Base-by-base conservation (phyloP, 768 basidiomycete species). In the Tylopilus plumbeoviolaceoides region DNA sequence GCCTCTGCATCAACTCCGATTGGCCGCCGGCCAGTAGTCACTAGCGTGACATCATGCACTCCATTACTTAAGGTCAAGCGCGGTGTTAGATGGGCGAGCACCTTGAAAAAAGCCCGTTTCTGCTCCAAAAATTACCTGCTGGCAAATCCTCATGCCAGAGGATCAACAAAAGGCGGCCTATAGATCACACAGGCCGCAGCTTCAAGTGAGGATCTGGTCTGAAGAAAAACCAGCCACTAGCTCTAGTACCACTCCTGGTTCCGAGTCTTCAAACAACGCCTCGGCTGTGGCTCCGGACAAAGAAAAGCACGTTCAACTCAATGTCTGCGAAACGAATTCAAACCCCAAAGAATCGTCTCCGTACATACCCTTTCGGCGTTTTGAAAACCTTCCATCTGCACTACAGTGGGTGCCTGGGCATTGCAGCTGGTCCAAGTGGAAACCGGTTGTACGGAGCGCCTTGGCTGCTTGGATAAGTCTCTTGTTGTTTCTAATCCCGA, bases 381-480 rank as follows among this genome's bases (percentile, higher is more conserved):
- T 27, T 2, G 21, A 55, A 21, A 58, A 36, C 28, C 52, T 73
- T 5, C 77, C 75, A 0, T 11, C 55, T 21, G 47, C 60, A 47
- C 55, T 82, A 33, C 64, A 67, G 30, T 89, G 87, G 87, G 77
- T 87, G 20, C 72, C 75, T 3, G 70, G 66, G n/a, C 87, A 84
- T 53, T 78, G 72, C 65, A 79, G 70, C 0, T 83, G 80, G 78
- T 68, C 78, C 17, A 83, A 80, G 59, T 53, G 83, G 58, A 85
- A 85, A 66, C 82, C 84, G 4, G 79, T 77, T 10, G 70, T 89
- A 36, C 80, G 88, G 49, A 80, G 80, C 57, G 78, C 84, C 14
- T 48, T 84, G 39, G 73, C 80, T 1, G 85, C 77, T n/a, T 90
- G 85, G 85, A 56, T 85, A 2, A 72, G 81, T 18, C 63, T 77